Conservation (phyloP, 768 basidiomycete genomes). For the Mycena leptocephala region DNA sequence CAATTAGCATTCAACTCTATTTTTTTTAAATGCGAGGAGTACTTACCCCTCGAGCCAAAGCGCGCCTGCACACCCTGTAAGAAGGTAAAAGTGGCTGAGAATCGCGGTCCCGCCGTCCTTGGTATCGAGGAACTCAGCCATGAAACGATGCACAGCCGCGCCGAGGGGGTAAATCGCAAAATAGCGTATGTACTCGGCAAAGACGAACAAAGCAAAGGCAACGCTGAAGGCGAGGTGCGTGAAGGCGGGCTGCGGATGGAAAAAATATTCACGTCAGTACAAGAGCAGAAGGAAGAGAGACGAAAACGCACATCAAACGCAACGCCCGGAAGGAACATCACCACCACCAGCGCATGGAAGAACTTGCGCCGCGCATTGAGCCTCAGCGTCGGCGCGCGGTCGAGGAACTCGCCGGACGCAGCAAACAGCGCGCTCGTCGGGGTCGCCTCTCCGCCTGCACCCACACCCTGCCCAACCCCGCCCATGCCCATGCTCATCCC, state of each 20-base stretch:
- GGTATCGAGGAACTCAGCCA: conserved; percentile 97
- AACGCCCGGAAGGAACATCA: conserved; percentile 97
- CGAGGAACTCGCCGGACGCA: conserved; percentile 80
- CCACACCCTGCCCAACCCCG: neutral
- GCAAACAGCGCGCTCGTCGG: conserved; percentile 71
- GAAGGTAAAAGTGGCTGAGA: conserved; percentile 96
- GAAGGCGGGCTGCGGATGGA: conserved; percentile 92
- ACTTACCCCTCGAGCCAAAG: conserved; percentile 96
- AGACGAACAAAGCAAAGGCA: conserved; percentile 95
- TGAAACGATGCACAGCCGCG: conserved; percentile 93
- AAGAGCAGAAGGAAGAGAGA: neutral
- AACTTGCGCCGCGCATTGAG: conserved; percentile 96
- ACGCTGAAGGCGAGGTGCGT: conserved; percentile 95
- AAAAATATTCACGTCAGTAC: conserved; percentile 12
- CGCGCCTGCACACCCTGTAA: conserved; percentile 95
- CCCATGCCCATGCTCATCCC: neutral
- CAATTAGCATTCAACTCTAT: neutral
- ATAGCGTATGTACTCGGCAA: conserved; percentile 98
- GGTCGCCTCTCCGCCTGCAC: conserved; percentile 25
- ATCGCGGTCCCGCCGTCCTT: conserved; percentile 97
- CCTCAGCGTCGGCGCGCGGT: conserved; percentile 87
- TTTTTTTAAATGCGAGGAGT: neutral
- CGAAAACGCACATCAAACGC: conserved; percentile 81
- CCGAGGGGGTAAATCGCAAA: conserved; percentile 99
- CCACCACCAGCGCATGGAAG: conserved; percentile 95